Conservation (phyloP, 768 basidiomycete species). For the Calocybe indica region DNA sequence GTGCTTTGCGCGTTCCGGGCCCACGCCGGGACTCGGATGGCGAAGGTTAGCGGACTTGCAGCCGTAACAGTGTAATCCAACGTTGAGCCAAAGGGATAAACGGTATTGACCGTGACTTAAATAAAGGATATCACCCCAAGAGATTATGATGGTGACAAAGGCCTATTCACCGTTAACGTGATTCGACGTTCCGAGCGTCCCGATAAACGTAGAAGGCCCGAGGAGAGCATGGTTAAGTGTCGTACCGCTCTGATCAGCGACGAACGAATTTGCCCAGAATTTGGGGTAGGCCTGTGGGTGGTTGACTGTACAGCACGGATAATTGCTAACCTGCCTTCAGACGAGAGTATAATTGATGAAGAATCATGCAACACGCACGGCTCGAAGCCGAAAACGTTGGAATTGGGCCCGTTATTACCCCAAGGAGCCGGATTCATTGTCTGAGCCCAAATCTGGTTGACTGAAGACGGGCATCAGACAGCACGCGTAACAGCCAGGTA, state of each 20-base stretch:
- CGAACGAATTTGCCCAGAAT: constrained; percentile 37
- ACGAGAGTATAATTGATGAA: neutral
- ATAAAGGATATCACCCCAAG: neutral
- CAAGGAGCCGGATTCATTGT: constrained; percentile 31
- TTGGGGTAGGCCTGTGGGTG: constrained; percentile 35
- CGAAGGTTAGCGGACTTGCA: constrained; percentile 25
- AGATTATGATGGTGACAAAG: neutral
- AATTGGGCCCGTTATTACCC: constrained; percentile 31
- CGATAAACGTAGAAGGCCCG: constrained; percentile 30
- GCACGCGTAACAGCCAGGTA: neutral
- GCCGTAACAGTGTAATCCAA: constrained; percentile 30
- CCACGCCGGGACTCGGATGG: constrained; percentile 32
- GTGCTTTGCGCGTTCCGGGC: constrained; percentile 29
- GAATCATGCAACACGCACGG: constrained; percentile 19
- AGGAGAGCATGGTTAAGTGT: constrained; percentile 32
- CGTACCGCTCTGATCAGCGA: constrained; percentile 20
- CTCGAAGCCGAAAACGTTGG: constrained; percentile 37
- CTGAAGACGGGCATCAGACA: constrained; percentile 10
- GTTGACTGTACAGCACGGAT: constrained; percentile 39
- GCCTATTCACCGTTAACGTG: constrained; percentile 22
- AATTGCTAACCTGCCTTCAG: constrained; percentile 20
- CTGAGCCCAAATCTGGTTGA: constrained; percentile 37
- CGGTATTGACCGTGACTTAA: constrained; percentile 27
- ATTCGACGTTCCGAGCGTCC: constrained; percentile 24
- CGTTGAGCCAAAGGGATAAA: constrained; percentile 34